Conservation (phyloP, 148 eudicot species). For the Oxyria digyna region DNA sequence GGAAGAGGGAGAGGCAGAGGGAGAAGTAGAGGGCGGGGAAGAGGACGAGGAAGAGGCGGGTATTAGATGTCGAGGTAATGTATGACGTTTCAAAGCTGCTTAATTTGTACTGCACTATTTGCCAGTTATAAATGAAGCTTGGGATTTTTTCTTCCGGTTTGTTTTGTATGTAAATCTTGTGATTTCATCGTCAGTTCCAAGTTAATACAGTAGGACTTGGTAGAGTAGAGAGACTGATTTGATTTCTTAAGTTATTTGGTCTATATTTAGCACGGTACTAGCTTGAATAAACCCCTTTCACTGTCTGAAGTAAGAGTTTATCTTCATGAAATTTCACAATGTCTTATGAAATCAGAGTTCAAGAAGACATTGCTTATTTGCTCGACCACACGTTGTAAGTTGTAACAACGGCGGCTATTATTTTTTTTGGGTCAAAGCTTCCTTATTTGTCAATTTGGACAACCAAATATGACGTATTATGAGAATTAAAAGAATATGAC, state of each 20-base stretch:
- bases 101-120: neutral
- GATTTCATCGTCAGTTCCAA: neutral
- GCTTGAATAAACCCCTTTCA: neutral
- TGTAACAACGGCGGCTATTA: neutral
- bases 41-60: slow-evolving; percentile 33
- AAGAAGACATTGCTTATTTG: no score
- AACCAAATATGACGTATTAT: no score
- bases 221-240: neutral
- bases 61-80: neutral
- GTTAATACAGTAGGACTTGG: neutral
- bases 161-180: neutral
- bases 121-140: neutral
- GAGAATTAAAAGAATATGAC: no score
- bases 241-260: neutral
- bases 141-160: neutral
- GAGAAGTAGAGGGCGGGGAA: slow-evolving; percentile 22
- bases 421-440: no score
- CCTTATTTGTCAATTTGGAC: no score
- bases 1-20: slow-evolving; percentile 51
- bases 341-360: neutral
- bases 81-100: neutral
- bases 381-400: neutral
- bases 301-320: neutral
- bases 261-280: neutral
- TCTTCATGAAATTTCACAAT: neutral